phyloP scores from a whole-genome alignment of 257 asterid genomes.

The Nicotiana sylvestris region DNA sequence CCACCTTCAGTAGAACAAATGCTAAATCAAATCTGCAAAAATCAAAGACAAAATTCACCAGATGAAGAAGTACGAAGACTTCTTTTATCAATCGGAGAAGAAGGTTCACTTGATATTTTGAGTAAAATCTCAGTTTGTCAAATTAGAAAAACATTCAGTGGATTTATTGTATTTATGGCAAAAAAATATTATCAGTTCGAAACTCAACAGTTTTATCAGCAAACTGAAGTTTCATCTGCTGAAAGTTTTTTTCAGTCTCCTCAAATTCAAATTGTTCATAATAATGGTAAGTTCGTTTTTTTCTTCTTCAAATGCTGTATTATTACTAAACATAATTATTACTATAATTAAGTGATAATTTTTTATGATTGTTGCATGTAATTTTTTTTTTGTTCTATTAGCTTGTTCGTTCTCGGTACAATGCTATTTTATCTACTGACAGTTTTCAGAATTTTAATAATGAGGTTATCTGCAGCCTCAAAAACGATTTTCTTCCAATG shows the following conservation, averaged over 20 bases:
- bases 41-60: constrained; percentile 9
- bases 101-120: constrained; percentile 21
- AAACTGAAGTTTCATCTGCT: neutral
- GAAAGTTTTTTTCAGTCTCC: constrained; percentile 14
- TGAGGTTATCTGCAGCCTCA: constrained; percentile 39
- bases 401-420: neutral
- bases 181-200: neutral
- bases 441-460: constrained; percentile 24
- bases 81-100: constrained; percentile 34
- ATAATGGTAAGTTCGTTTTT: too few species aligned
- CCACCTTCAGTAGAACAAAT: neutral
- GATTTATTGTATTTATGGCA: constrained; percentile 18
- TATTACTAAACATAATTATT: too few species aligned
- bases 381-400: too few species aligned
- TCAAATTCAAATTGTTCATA: neutral
- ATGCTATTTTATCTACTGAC: constrained; percentile 6
- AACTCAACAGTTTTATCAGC: neutral
- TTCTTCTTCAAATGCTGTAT: too few species aligned
- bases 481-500: constrained; percentile 48
- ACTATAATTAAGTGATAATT: too few species aligned
- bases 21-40: neutral
- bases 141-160: constrained; percentile 17
- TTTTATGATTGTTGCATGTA: too few species aligned
- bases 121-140: neutral
- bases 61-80: constrained; percentile 16